Evolutionary conservation across 306 rosid genomes (phyloP).

Genomic region (Ormosia semicastrata): DNA sequence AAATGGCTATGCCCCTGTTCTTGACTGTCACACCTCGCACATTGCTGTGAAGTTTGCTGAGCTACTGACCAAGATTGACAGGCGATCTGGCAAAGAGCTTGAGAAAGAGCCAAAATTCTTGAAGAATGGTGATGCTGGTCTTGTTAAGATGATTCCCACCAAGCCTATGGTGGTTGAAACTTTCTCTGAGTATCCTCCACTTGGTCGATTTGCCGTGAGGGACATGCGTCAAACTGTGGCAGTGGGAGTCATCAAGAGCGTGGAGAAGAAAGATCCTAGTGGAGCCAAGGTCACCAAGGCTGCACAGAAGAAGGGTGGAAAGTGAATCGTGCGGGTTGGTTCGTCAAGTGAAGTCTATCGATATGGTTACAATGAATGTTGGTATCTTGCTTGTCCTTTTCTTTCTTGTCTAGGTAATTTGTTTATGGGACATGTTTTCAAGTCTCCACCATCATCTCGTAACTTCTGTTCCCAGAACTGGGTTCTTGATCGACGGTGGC

Average conservation of each 20-base stretch:
- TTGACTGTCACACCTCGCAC: conserved; percentile 63
- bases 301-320: conserved; percentile 50
- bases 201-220: conserved; percentile 61
- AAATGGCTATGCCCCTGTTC: conserved; percentile 59
- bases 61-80: conserved; percentile 62
- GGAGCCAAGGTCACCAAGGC: conserved; percentile 62
- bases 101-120: conserved; percentile 69
- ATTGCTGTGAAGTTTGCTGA: conserved; percentile 62
- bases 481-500: conserved; percentile 64
- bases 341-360: not conserved
- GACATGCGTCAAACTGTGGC: conserved; percentile 72
- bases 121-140: conserved; percentile 61
- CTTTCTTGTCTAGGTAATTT: not conserved
- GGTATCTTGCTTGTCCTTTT: conserved; percentile 11
- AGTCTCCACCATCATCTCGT: conserved; percentile 27
- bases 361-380: conserved; percentile 18
- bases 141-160: conserved; percentile 60
- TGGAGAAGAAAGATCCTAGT: conserved; percentile 61
- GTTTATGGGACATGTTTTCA: not conserved
- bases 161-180: conserved; percentile 69
- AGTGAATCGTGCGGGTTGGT: conserved; percentile 42
- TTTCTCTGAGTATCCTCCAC: conserved; percentile 60
- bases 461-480: conserved; percentile 44
- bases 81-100: conserved; percentile 62
- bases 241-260: conserved; percentile 60